phyloP scores from a whole-genome alignment of 805 yeast genomes.

The Starmera amethionina region DNA sequence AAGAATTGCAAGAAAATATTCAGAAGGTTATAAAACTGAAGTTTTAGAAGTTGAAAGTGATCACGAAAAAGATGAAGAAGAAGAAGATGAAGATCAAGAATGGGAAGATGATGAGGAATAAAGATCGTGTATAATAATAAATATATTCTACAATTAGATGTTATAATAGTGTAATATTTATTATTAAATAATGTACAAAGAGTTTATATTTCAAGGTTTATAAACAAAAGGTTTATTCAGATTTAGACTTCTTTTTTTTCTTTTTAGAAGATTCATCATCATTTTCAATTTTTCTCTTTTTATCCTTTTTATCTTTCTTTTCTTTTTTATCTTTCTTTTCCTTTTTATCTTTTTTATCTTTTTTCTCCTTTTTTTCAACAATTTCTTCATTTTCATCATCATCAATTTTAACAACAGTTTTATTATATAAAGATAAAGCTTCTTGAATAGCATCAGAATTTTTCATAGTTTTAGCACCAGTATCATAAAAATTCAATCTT shows the following conservation, averaged over 20 bases:
- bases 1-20: conserved; percentile 68
- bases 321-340: conserved; percentile 39
- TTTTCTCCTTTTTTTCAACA: conserved; percentile 12
- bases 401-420: conserved; percentile 35
- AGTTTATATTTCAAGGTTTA: no score
- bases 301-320: conserved; percentile 42
- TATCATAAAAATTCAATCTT: conserved; percentile 89
- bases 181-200: not conserved
- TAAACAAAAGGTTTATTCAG: not conserved
- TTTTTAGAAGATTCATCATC: conserved; percentile 25
- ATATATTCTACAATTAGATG: not conserved
- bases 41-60: conserved; percentile 57
- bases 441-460: conserved; percentile 89
- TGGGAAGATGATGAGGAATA: not conserved
- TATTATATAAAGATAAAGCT: conserved; percentile 62
- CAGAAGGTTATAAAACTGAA: conserved; percentile 38
- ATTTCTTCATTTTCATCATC: conserved; percentile 27
- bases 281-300: conserved; percentile 33
- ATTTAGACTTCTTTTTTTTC: conserved; percentile 21
- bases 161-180: not conserved
- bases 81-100: conserved; percentile 30
- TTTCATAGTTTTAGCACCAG: conserved; percentile 95
- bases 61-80: conserved; percentile 52
- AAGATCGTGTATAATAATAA: not conserved
- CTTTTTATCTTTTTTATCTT: conserved; percentile 27